These are phyloP conservation scores for Chaetomiaceae sp. DNA, from an alignment of 2,329 filamentous ascomycete species.

Conservation along the genomic window DNA sequence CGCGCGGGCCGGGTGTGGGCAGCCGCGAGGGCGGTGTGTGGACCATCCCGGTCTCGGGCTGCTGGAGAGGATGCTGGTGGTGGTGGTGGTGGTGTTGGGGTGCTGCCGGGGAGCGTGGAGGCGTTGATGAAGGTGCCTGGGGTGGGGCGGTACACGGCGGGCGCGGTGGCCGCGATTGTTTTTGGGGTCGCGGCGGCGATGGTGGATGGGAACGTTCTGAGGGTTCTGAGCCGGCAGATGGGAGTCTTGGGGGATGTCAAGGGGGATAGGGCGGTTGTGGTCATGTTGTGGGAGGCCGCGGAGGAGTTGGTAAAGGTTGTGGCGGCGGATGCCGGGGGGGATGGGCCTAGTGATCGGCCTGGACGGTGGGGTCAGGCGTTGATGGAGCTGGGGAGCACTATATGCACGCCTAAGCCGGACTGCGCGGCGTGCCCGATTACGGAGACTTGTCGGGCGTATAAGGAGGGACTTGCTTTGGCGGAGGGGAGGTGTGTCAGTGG, in stretches of 20 bases:
- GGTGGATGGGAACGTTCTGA: constrained; percentile 60
- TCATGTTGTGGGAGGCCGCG: constrained; percentile 55
- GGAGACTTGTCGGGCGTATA: constrained; percentile 47
- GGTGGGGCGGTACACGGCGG: constrained; percentile 59
- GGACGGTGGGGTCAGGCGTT: constrained; percentile 61
- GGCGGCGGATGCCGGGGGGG: constrained; percentile 35
- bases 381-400: constrained; percentile 62
- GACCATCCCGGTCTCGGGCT: not conserved
- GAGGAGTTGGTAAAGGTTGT: constrained; percentile 51
- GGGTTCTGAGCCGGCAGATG: constrained; percentile 57
- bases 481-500: constrained; percentile 4
- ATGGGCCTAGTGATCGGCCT: constrained; percentile 43
- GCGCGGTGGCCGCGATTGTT: constrained; percentile 59
- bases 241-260: constrained; percentile 55
- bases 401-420: constrained; percentile 57
- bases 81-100: constrained; percentile 44
- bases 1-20: constrained; percentile 58
- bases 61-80: constrained; percentile 26
- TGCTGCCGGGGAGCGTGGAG: constrained; percentile 45
- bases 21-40: constrained; percentile 50
- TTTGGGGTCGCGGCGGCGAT: constrained; percentile 57
- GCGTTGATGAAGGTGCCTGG: constrained; percentile 53
- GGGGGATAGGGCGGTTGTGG: constrained; percentile 48
- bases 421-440: constrained; percentile 50
- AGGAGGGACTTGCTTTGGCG: constrained; percentile 40